These are phyloP conservation scores for Paecilomyces variotii DNA, from an alignment of 2,329 filamentous ascomycete species.

Conservation along the genomic window DNA sequence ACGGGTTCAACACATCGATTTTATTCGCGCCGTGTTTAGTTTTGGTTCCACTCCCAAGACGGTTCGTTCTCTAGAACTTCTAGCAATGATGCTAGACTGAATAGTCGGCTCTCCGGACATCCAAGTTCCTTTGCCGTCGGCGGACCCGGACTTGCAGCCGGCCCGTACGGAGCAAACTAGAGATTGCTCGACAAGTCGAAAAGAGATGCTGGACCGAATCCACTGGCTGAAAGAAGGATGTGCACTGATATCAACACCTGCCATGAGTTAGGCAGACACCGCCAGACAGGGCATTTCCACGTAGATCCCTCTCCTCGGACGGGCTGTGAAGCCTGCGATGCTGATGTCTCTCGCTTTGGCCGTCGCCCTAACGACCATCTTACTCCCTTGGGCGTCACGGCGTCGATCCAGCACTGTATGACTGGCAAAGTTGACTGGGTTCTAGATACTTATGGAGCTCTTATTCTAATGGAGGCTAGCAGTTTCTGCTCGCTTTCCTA, in stretches of 20 bases:
- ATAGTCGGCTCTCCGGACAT: background rate
- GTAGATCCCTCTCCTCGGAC: background rate
- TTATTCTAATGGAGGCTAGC: background rate
- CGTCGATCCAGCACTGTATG: background rate
- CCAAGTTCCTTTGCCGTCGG: background rate
- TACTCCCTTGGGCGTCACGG: background rate
- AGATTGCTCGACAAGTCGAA: background rate
- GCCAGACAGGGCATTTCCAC: background rate
- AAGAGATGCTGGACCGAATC: background rate
- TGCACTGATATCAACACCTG: background rate
- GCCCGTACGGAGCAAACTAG: background rate
- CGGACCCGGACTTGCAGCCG: background rate
- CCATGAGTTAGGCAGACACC: background rate
- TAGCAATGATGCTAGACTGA: background rate
- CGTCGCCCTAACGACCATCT: background rate
- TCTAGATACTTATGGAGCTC: constrained; percentile 5
- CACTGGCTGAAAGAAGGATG: background rate
- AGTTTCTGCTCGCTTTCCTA: background rate
- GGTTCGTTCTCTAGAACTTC: background rate
- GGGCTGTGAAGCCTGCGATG: background rate
- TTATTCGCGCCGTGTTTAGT: background rate
- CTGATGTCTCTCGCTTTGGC: background rate
- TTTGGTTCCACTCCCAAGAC: background rate
- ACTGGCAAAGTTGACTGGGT: constrained; percentile 10
- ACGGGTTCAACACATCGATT: background rate